Percentiles rank a stretch among this genome's conserved stretches.
Evolutionary conservation across 2,329 filamentous ascomycete genomes (phyloP).

Genomic region (Aspergillus caelatus): DNA sequence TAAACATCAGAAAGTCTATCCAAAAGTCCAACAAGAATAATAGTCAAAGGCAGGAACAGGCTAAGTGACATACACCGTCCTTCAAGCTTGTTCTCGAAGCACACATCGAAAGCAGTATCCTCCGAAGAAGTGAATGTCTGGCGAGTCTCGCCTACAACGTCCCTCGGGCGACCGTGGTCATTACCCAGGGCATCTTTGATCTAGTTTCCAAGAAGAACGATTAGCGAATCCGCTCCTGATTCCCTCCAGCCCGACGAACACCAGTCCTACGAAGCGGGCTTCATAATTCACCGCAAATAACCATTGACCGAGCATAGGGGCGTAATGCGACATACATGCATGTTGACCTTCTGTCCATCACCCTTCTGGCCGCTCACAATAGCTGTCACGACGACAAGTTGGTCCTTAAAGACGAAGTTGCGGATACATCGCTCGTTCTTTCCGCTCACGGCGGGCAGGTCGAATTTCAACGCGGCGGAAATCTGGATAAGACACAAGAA

Average conservation of each 20-base stretch:
- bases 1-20: neutral
- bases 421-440: constrained; percentile 86
- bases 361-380: constrained; percentile 82
- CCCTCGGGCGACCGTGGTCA: constrained; percentile 89
- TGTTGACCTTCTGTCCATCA: constrained; percentile 91
- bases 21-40: neutral
- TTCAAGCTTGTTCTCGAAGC: constrained; percentile 83
- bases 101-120: constrained; percentile 93
- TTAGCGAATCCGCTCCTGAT: constrained; percentile 11
- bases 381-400: constrained; percentile 91
- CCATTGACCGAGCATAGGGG: neutral
- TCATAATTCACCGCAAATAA: neutral
- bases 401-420: constrained; percentile 92
- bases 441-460: constrained; percentile 70
- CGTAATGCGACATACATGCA: constrained; percentile 67
- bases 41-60: neutral
- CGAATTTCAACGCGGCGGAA: constrained; percentile 82
- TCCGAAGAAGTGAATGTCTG: constrained; percentile 92
- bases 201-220: constrained; percentile 50
- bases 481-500: constrained; percentile 40
- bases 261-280: neutral
- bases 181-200: constrained; percentile 95
- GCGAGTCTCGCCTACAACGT: constrained; percentile 87
- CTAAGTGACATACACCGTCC: constrained; percentile 60
- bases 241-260: neutral